Base-by-base conservation (phyloP, 306 rosid species). In the Malus orientalis region DNA sequence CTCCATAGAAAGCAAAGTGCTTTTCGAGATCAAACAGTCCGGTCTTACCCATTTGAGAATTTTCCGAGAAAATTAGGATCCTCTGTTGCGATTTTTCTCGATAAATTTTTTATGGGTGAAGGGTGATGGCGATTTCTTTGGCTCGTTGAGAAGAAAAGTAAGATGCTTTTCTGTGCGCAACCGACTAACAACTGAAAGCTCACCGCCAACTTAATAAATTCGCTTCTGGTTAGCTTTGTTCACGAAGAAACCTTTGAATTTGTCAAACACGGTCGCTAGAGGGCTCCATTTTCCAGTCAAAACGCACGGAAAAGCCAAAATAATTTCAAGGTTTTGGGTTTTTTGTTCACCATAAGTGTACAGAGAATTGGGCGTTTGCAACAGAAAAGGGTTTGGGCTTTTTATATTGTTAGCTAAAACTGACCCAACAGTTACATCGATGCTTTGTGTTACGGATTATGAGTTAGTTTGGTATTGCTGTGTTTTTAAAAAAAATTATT, bases 1-100 rank as follows among this genome's bases (percentile, higher is more conserved):
- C 88, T 68, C 96, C 96, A 71, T 90, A 87, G 87, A 90, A 90
- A 38, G 96, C 89, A 54, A 91, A 91, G 32, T 89, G 89, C 58
- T 84, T 90, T 59, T 90, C 96, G 19, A 88, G 88, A 85, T 94
- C 91, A 60, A 94, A 87, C 62, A 91, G 45, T 36, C 91, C 94
- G 0, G 69, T 73, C 84, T 71, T 88, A 44, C 87, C 90, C 93
- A 89, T 89, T 53, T 8, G 42, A 62, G 57, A 54, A 51, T 0
- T 69, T 60, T 33, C 30, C 47, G 27, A 7, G 45, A 76, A 74
- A 45, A 65, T 60, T 61, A n/a, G 61, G 42, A 32, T n/a, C 5
- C 32, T 60, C 8, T 63, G 42, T 3, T 30, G 22, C 22, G 23
- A 16, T 16, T 63, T 30, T 63, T 32, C 23, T 33, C 15, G 23